Percentiles rank a stretch among this genome's conserved stretches.
Evolutionary conservation across 257 asterid genomes (phyloP).

Genomic region (Ilex asprella): DNA sequence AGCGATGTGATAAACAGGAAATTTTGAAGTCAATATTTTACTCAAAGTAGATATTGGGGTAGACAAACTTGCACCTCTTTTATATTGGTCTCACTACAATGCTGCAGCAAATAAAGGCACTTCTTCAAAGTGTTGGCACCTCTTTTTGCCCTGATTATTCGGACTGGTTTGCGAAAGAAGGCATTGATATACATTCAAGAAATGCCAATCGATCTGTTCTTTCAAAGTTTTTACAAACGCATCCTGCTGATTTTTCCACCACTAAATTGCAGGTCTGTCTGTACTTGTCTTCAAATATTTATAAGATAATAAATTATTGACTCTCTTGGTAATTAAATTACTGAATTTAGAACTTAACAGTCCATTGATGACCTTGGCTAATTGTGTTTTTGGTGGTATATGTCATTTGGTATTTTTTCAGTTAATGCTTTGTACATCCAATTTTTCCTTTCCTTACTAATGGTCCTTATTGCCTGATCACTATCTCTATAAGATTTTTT

Average conservation of each 20-base stretch:
- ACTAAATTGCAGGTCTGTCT: constrained; percentile 64
- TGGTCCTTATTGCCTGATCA: not conserved
- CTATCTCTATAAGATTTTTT: too few species aligned
- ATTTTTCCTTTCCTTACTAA: not conserved
- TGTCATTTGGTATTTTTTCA: not conserved
- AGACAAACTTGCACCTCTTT: not conserved
- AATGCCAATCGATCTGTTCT: constrained; percentile 67
- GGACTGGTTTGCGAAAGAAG: constrained; percentile 86
- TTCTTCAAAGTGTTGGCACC: constrained; percentile 75
- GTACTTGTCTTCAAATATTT: constrained; percentile 5
- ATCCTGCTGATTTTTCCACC: constrained; percentile 79
- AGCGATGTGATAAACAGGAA: too few species aligned
- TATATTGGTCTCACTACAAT: constrained; percentile 15
- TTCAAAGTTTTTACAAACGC: constrained; percentile 75
- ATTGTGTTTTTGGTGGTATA: not conserved
- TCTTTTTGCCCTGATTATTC: constrained; percentile 73
- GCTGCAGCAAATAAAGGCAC: constrained; percentile 91
- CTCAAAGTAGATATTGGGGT: too few species aligned
- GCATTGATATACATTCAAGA: constrained; percentile 48
- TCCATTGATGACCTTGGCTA: not conserved
- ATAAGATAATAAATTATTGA: not conserved
- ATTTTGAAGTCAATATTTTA: too few species aligned
- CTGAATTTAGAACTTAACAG: not conserved
- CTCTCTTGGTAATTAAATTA: not conserved
- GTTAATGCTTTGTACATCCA: not conserved